These are phyloP conservation scores for Zygosaccharomyces sapae DNA, from an alignment of 1,139 yeast species.

Conservation along the genomic window DNA sequence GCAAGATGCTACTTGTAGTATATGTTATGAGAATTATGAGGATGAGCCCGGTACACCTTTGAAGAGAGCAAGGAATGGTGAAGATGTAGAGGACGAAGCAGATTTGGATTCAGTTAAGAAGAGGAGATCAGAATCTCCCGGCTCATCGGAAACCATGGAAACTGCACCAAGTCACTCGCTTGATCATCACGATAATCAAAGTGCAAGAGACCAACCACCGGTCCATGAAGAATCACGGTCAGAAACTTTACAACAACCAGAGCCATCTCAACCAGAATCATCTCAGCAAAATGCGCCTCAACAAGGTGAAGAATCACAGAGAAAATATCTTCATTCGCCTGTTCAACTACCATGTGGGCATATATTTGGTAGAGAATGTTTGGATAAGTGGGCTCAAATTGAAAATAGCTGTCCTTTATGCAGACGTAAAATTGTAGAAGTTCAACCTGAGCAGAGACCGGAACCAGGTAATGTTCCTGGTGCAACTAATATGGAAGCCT, in stretches of 20 bases:
- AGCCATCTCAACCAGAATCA: constrained; percentile 3
- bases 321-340: constrained; percentile 55
- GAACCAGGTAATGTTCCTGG: constrained; percentile 14
- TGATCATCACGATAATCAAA: constrained; percentile 5
- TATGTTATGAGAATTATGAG: constrained; percentile 61
- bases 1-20: constrained; percentile 50
- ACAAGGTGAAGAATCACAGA: constrained; percentile 18
- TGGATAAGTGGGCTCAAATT: constrained; percentile 67
- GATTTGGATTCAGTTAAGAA: constrained; percentile 21
- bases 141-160: constrained; percentile 11
- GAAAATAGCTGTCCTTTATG: constrained; percentile 80
- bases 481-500: constrained; percentile 22
- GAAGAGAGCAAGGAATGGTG: constrained; percentile 24
- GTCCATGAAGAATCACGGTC: background rate
- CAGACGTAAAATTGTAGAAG: constrained; percentile 47
- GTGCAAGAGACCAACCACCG: too few species aligned
- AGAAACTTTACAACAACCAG: constrained; percentile 4
- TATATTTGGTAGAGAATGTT: constrained; percentile 68
- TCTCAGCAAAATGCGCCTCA: background rate
- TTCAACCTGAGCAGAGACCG: constrained; percentile 12
- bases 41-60: constrained; percentile 17
- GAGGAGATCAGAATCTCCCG: constrained; percentile 21
- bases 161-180: constrained; percentile 10
- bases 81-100: constrained; percentile 27
- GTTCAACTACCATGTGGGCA: constrained; percentile 78